phyloP scores from a whole-genome alignment of 192 early-diverging fungal species.

The Funneliformis geosporum region DNA sequence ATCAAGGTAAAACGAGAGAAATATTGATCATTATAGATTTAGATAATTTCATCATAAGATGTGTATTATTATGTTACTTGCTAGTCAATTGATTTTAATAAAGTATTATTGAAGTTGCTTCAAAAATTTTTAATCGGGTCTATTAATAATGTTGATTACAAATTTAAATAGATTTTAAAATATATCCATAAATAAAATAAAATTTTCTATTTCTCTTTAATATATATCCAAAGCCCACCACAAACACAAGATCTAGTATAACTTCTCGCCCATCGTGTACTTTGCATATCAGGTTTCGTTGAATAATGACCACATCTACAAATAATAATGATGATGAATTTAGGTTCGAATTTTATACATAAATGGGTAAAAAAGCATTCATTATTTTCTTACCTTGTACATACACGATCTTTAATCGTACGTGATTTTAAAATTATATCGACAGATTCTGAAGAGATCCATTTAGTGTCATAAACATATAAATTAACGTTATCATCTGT shows the following conservation, averaged over 20 bases:
- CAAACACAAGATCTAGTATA: conserved; percentile 27
- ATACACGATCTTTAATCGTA: conserved; percentile 13
- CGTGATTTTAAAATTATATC: conserved; percentile 25
- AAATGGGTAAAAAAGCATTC: not conserved
- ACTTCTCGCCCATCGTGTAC: conserved; percentile 3
- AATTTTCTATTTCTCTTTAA: not conserved
- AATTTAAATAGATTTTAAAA: no score
- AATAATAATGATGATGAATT: not conserved
- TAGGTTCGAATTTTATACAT: no score
- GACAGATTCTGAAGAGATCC: conserved; percentile 8
- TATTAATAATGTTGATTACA: no score
- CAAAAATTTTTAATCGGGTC: no score
- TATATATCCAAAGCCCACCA: conserved; percentile 25
- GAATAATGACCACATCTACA: conserved; percentile 16
- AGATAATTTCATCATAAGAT: no score
- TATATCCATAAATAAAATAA: no score
- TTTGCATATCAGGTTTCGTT: not conserved
- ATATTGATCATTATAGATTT: no score
- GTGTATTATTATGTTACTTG: no score
- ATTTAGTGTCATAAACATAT: conserved; percentile 23
- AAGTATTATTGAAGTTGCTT: no score
- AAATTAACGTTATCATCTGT: not conserved
- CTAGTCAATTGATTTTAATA: no score
- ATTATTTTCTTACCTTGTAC: conserved; percentile 12
- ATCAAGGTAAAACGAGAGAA: no score